Base-by-base conservation (phyloP, 371 early-diverging fungal genomes). In the Rhizopus stolonifer region DNA sequence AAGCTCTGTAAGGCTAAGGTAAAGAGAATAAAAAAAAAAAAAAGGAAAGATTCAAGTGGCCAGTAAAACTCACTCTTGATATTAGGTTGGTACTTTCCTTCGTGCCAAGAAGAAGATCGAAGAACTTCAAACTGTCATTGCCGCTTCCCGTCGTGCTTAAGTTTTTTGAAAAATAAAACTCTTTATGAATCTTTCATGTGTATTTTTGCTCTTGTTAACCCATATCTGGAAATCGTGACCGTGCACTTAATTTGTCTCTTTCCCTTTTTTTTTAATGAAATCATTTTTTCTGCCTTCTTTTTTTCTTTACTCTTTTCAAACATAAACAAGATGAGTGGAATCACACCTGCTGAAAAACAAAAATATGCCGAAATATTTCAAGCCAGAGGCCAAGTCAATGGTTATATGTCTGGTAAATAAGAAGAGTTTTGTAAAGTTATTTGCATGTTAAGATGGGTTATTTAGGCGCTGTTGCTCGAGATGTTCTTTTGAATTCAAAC, bases 41-140 rank as follows among this genome's bases (percentile, higher is more conserved):
- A 7, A 84, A 90, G 38, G n/a, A 38, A 15, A 38, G 14, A 38
- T 11, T n/a, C n/a, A 6, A 61, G 65, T 77, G 67, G 91, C 93
- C 61, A 89, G 89, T 89, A 80, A 23, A 77, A 58, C 93, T 93
- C 83, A 93, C 64, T 29, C 10, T 29, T 29, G 25, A 31, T 74
- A 70, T 25, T 72, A 92, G 90, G 89, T 98, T 66, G 99, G 99
- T 69, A 94, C 98, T 65, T 89, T 94, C 67, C 70, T 83, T 69
- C 97, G 98, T 72, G 94, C 96, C 79, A 99, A 99, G 95, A 87
- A 83, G 70, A 99, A 99, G 94, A 91, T 98, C 64, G 99, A 99
- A 68, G 98, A 99, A 82, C 88, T 99, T 70, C 77, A 83, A 62
- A 76, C 76, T 79, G 90, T 95, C 72, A 93, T 99, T 62, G 94